Base-by-base conservation (phyloP, 345 rosid genomes). In the Salix brachista region DNA sequence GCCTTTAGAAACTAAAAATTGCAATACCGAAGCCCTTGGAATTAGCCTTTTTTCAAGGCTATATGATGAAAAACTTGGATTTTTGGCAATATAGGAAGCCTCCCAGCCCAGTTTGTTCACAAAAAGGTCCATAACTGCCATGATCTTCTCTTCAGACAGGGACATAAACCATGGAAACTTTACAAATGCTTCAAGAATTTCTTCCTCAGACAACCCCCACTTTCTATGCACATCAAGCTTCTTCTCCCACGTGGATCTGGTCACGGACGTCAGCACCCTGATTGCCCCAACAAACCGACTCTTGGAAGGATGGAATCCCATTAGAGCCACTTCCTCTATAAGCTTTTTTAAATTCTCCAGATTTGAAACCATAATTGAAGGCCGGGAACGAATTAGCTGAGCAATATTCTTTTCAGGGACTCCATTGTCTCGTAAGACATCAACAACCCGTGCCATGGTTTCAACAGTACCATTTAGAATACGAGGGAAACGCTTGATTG, bases 301-400 rank as follows among this genome's bases (percentile, higher is more conserved):
- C 50, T 84, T 85, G 65, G 42, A 75, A 3, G 90, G 87, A 37
- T 84, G 67, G 39, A 88, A 86, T 11, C 90, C 94, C 86, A 85
- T 88, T 70, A 80, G 75, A 65, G 41, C 69, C 21, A 85, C 88
- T 71, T 80, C 79, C 13, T 72, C 58, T 28, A 86, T 68, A 10
- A 52, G 72, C 41, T 64, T 73, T 42, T 11, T 10, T 14, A 42
- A 73, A 6, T 26, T 73, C 19, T 42, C 41, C 8, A 18, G 7
- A 17, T 26, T 11, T 4, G 6, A 2, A 10, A 3, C 5, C 44
- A 73, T 64, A 5, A 5, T 8, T 4, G 0, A 10, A 17, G 52
- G 50, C 17, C 23, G 26, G 19, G 5, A n/a, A 12, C 16, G 54
- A 41, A 52, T 2, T 6, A 54, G 8, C 8, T 0, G 17, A 11